Percentiles rank a stretch among this genome's conserved stretches.
These are phyloP conservation scores for Cyberlindnera euphorbiiphila DNA, from an alignment of 805 yeast genomes.

Conservation along the genomic window DNA sequence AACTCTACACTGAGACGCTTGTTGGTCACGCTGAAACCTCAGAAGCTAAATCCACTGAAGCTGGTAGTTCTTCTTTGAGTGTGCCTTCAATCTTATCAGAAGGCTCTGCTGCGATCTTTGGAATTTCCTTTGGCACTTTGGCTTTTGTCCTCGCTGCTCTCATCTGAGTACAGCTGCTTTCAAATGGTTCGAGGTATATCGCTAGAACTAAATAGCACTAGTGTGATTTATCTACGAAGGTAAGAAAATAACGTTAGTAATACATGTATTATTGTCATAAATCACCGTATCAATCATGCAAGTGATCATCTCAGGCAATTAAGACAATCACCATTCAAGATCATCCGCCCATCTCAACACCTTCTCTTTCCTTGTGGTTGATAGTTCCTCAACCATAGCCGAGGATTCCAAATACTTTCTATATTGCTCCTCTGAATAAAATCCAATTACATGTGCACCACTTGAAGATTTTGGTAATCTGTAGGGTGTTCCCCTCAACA, in stretches of 20 bases:
- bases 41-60: constrained; percentile 3
- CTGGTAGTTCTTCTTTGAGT: constrained; percentile 3
- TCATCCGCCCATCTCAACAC: constrained; percentile 24
- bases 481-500: constrained; percentile 18
- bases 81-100: no score
- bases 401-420: constrained; percentile 17
- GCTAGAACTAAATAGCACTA: no score
- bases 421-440: constrained; percentile 22
- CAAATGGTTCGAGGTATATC: no score
- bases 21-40: constrained; percentile 1
- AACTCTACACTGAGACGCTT: constrained; percentile 3
- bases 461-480: background rate
- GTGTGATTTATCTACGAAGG: no score
- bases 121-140: constrained; percentile 3
- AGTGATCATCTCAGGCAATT: background rate
- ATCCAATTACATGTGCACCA: constrained; percentile 16
- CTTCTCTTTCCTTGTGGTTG: constrained; percentile 9
- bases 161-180: no score
- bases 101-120: constrained; percentile 20
- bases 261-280: no score
- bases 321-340: constrained; percentile 20
- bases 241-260: no score
- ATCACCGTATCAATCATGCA: no score
- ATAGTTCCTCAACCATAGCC: constrained; percentile 6
- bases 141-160: constrained; percentile 16